phyloP scores from a whole-genome alignment of 108 stramenopile species.

The Skeletonema potamos region DNA sequence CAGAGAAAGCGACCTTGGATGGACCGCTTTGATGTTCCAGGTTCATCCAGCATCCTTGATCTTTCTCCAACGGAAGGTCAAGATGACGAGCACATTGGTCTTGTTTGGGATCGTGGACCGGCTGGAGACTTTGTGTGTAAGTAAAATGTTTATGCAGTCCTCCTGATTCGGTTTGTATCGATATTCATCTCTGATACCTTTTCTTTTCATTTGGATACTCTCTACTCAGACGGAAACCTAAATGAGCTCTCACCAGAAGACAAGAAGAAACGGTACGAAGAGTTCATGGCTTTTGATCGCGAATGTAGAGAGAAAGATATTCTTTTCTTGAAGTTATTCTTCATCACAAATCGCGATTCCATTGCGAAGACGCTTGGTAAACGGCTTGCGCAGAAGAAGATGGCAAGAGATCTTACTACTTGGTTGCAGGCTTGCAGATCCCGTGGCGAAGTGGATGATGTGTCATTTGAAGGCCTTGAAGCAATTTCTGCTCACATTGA shows the following conservation, averaged over 20 bases:
- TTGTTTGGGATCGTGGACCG: constrained; percentile 76
- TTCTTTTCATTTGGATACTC: background rate
- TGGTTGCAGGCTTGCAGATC: constrained; percentile 65
- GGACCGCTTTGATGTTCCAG: constrained; percentile 71
- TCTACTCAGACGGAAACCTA: constrained; percentile 54
- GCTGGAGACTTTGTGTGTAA: constrained; percentile 37
- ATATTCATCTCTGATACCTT: background rate
- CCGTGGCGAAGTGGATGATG: constrained; percentile 26
- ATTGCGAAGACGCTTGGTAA: constrained; percentile 72
- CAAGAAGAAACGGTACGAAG: constrained; percentile 54
- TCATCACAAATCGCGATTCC: constrained; percentile 69
- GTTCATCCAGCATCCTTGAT: constrained; percentile 34
- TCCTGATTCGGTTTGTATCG: background rate
- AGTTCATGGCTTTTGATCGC: constrained; percentile 66
- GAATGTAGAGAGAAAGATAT: constrained; percentile 59
- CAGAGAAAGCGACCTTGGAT: constrained; percentile 73
- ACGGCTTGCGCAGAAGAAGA: constrained; percentile 71
- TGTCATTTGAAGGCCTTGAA: constrained; percentile 53
- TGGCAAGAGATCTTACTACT: constrained; percentile 61
- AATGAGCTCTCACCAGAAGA: constrained; percentile 32
- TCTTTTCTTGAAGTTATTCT: constrained; percentile 70
- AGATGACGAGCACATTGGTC: constrained; percentile 38
- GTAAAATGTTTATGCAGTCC: background rate
- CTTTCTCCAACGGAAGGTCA: constrained; percentile 9
- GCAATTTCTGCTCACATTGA: constrained; percentile 76